phyloP scores from a whole-genome alignment of 345 rosid species.

The Erucastrum elatum region DNA sequence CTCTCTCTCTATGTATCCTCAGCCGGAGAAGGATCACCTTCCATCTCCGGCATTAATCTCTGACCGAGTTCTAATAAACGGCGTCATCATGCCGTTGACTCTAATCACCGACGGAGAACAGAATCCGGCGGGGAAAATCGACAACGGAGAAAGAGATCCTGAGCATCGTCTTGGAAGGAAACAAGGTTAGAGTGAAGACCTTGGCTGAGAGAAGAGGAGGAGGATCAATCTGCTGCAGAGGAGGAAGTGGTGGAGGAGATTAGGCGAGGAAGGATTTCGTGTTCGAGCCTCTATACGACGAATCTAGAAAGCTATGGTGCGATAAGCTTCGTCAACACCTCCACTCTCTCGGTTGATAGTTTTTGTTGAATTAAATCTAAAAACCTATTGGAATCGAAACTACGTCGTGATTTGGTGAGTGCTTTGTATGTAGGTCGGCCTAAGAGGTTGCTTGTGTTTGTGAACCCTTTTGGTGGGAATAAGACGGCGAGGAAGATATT shows the following conservation, averaged over 20 bases:
- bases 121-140: constrained; percentile 46
- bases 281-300: constrained; percentile 66
- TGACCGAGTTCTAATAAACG: constrained; percentile 55
- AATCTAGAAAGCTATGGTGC: constrained; percentile 63
- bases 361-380: neutral
- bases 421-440: constrained; percentile 59
- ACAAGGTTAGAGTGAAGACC: constrained; percentile 53
- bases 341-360: constrained; percentile 49
- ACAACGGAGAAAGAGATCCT: constrained; percentile 59
- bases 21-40: constrained; percentile 23
- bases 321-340: constrained; percentile 55
- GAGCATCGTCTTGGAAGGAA: constrained; percentile 59
- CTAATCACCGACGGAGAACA: constrained; percentile 55
- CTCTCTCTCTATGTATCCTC: constrained; percentile 33
- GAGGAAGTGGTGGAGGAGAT: constrained; percentile 34
- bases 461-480: constrained; percentile 94
- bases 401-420: neutral
- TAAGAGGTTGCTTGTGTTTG: constrained; percentile 60
- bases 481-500: constrained; percentile 66
- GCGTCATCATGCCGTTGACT: constrained; percentile 40
- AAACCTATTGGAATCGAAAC: neutral
- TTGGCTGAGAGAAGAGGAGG: constrained; percentile 35
- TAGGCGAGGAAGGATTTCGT: constrained; percentile 64
- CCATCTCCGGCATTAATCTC: constrained; percentile 31
- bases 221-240: constrained; percentile 54